Conservation (phyloP, 768 basidiomycete species). For the Kwoniella shandongensis region DNA sequence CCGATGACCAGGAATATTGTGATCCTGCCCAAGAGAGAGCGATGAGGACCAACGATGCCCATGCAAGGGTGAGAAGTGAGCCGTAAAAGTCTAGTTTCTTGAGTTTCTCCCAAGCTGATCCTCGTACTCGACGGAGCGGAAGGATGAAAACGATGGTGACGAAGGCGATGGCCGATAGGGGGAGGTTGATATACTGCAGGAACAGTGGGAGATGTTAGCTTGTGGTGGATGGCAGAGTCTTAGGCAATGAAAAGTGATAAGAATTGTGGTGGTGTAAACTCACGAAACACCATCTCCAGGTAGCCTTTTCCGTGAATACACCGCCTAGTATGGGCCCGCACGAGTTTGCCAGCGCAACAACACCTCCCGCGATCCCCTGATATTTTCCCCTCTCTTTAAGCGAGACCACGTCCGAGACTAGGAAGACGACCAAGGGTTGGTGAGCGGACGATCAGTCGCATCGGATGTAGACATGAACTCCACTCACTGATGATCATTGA, state of each 20-base stretch:
- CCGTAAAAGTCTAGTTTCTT: conserved; percentile 67
- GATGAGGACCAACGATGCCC: conserved; percentile 65
- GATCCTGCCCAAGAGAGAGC: conserved; percentile 77
- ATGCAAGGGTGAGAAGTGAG: conserved; percentile 61
- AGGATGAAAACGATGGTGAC: conserved; percentile 64
- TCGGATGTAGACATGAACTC: not conserved
- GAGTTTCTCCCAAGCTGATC: conserved; percentile 65
- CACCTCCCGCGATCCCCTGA: conserved; percentile 69
- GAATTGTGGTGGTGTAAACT: conserved; percentile 6
- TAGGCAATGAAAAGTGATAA: not conserved
- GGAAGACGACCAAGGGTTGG: not conserved
- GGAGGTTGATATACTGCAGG: conserved; percentile 64
- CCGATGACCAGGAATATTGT: conserved; percentile 70
- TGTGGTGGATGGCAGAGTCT: not conserved
- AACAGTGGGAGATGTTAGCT: conserved; percentile 8
- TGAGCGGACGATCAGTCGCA: not conserved
- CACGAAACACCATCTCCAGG: conserved; percentile 71
- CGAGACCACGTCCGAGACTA: conserved; percentile 66
- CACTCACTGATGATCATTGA: conserved; percentile 64
- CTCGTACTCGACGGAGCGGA: conserved; percentile 68
- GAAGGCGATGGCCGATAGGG: conserved; percentile 61
- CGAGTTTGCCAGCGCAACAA: conserved; percentile 64
- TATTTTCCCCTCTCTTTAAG: conserved; percentile 68
- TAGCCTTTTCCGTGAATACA: conserved; percentile 62
- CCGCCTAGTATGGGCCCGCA: conserved; percentile 71